phyloP scores from a whole-genome alignment of 2,329 filamentous ascomycete species.

The Exutisphaerella laricina region DNA sequence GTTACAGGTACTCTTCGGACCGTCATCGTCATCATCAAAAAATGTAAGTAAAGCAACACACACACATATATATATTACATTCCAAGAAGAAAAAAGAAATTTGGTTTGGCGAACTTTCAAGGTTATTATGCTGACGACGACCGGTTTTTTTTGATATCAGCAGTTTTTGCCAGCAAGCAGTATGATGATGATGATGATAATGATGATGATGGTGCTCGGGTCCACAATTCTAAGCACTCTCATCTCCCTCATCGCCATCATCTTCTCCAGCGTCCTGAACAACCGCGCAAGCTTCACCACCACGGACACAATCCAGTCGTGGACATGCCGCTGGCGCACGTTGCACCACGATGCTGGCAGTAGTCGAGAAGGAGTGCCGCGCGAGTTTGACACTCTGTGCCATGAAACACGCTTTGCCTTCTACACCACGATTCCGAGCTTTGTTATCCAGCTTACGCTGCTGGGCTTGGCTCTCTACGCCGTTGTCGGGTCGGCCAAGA shows the following conservation, averaged over 20 bases:
- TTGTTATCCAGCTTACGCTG: constrained; percentile 36
- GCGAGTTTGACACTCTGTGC: constrained; percentile 38
- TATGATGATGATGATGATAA: too few relatives aligned
- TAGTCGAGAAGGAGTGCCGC: constrained; percentile 25
- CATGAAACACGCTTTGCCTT: constrained; percentile 43
- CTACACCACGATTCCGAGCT: constrained; percentile 39
- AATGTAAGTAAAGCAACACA: too few relatives aligned
- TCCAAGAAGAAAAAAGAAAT: too few relatives aligned
- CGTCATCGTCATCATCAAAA: constrained; percentile 35
- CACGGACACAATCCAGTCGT: constrained; percentile 35
- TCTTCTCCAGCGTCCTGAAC: constrained; percentile 34
- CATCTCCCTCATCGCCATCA: constrained; percentile 37
- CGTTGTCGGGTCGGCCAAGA: constrained; percentile 2
- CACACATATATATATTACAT: too few relatives aligned
- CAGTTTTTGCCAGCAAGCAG: too few relatives aligned
- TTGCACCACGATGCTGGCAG: constrained; percentile 10
- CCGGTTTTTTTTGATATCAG: too few relatives aligned
- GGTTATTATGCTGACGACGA: too few relatives aligned
- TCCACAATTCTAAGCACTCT: constrained; percentile 35
- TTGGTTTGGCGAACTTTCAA: too few relatives aligned
- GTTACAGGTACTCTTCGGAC: constrained; percentile 13
- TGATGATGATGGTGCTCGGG: too few relatives aligned
- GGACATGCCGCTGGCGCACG: constrained; percentile 34
- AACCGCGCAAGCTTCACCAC: constrained; percentile 14
- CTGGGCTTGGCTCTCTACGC: constrained; percentile 20